phyloP scores from a whole-genome alignment of 805 yeast species.

The Metschnikowia kofuensis region DNA sequence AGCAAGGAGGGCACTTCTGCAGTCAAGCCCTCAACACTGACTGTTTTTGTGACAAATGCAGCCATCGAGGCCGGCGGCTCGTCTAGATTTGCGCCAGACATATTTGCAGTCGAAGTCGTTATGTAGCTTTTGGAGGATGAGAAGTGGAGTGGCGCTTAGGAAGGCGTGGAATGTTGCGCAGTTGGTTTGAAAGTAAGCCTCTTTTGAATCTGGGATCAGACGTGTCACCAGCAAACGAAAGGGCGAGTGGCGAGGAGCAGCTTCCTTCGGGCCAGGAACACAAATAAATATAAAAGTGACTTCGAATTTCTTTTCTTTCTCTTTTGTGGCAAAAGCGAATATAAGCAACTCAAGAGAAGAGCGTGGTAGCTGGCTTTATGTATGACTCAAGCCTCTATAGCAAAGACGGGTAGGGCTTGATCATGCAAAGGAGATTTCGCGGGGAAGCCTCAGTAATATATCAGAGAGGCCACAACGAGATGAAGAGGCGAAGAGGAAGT shows the following conservation, averaged over 20 bases:
- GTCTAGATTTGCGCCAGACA: neutral
- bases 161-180: neutral
- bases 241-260: neutral
- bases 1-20: constrained; percentile 15
- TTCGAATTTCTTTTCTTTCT: no score
- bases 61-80: neutral
- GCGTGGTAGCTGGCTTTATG: neutral
- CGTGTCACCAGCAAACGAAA: neutral
- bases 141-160: neutral
- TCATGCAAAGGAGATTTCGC: constrained; percentile 1
- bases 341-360: no score
- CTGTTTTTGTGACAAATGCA: constrained; percentile 1
- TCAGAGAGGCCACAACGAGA: neutral
- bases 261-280: neutral
- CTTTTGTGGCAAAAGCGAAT: no score
- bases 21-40: constrained; percentile 3
- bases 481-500: neutral
- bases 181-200: neutral
- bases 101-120: neutral
- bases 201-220: neutral
- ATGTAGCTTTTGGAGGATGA: no score
- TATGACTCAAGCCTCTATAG: neutral
- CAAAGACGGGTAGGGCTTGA: neutral
- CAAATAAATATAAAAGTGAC: no score
- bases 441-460: neutral